Conservation (phyloP, 2,329 filamentous ascomycete genomes). For the Escovopsis weberi region DNA sequence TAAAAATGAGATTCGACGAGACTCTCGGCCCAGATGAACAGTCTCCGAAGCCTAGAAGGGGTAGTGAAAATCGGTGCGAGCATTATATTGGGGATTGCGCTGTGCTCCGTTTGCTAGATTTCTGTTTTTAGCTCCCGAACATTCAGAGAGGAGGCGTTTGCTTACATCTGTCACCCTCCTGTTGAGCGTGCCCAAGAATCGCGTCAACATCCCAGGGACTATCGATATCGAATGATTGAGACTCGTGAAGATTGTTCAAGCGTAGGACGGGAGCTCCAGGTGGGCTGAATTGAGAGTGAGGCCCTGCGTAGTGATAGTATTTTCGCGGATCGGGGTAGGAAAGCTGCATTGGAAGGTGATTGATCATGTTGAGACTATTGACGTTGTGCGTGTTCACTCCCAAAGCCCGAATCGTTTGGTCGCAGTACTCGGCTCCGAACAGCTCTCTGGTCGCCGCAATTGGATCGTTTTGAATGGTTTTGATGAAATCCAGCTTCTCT, state of each 20-base stretch:
- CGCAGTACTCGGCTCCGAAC: slow-evolving; percentile 7
- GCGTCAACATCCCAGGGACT: slow-evolving; percentile 11
- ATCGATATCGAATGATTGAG: slow-evolving; percentile 11
- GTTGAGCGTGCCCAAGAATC: slow-evolving; percentile 7
- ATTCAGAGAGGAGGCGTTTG: not conserved
- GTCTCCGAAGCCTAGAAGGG: not conserved
- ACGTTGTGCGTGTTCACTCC: slow-evolving; percentile 7
- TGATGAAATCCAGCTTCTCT: slow-evolving; percentile 11
- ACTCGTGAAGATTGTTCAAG: slow-evolving; percentile 8
- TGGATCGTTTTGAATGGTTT: slow-evolving; percentile 7
- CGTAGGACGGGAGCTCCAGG: slow-evolving; percentile 4
- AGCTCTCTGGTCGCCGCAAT: slow-evolving; percentile 10
- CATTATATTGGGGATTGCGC: not conserved
- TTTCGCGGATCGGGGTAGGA: slow-evolving; percentile 5
- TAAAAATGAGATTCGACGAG: not conserved
- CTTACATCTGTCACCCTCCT: slow-evolving; percentile 9
- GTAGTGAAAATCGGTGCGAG: slow-evolving; percentile 1
- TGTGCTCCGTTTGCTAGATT: not conserved
- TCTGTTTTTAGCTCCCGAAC: not conserved
- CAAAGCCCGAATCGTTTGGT: slow-evolving; percentile 3
- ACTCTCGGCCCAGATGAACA: not conserved
- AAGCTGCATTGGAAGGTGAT: slow-evolving; percentile 7
- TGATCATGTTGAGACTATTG: slow-evolving; percentile 7
- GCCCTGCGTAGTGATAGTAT: slow-evolving; percentile 7
- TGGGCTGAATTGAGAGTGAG: slow-evolving; percentile 2